phyloP scores from a whole-genome alignment of 2,329 filamentous ascomycete genomes.

The Trichoderma brevicompactum region DNA sequence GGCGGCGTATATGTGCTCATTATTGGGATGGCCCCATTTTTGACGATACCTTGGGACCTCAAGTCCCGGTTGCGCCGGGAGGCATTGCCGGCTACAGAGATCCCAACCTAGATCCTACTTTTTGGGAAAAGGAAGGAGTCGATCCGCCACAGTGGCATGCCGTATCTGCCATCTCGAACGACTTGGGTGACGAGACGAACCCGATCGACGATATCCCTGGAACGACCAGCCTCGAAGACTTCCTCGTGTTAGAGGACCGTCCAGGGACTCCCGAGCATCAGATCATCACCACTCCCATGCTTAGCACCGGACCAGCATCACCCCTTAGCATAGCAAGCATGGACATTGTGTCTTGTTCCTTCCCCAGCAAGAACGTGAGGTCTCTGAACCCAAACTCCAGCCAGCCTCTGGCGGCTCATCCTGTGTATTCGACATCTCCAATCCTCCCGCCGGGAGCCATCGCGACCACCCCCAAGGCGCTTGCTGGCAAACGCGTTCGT shows the following conservation, averaged over 20 bases:
- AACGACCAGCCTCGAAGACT: conserved; percentile 53
- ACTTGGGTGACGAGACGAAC: conserved; percentile 40
- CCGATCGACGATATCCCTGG: conserved; percentile 54
- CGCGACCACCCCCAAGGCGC: conserved; percentile 61
- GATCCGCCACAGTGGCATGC: conserved; percentile 51
- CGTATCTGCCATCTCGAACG: conserved; percentile 25
- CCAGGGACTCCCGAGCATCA: conserved; percentile 54
- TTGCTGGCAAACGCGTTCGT: conserved; percentile 63
- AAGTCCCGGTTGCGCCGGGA: conserved; percentile 74
- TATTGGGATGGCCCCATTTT: conserved; percentile 84
- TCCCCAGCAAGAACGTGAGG: conserved; percentile 58
- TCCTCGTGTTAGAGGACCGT: conserved; percentile 49
- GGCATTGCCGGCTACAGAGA: conserved; percentile 68
- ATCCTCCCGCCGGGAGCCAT: conserved; percentile 55
- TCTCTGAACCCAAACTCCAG: conserved; percentile 46
- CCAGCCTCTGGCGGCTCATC: conserved; percentile 58
- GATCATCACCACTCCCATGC: conserved; percentile 33
- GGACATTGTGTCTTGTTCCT: conserved; percentile 67
- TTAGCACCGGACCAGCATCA: conserved; percentile 43
- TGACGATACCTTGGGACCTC: conserved; percentile 62
- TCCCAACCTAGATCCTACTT: conserved; percentile 57
- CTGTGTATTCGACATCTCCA: conserved; percentile 56
- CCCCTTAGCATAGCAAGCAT: conserved; percentile 63
- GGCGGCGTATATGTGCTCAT: conserved; percentile 85
- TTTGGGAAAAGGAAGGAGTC: conserved; percentile 54